Evolutionary conservation across 768 basidiomycete genomes (phyloP), one percentile per base, ranked within the genome.

Genomic region (Nidula microcarpa): DNA sequence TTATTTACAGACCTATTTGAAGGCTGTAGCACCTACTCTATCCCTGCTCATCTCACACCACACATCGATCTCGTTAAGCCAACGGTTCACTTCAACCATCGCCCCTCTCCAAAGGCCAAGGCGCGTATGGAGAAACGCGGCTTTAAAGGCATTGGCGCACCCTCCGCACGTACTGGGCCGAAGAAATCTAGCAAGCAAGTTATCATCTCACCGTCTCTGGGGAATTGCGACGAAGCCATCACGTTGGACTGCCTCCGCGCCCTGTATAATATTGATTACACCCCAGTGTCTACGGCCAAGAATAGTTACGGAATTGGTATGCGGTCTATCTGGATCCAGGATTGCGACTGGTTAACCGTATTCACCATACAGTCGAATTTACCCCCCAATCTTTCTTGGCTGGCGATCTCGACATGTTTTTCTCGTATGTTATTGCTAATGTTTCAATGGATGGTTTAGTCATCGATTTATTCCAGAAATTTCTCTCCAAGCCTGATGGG

Each of bases 61-160:
- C 76, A 79, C 46, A 63, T 81, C 47, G 78, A 74, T 47, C 55
- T 77, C 32, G 68, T 77, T 51, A 71, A 70, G n/a, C 75, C 75
- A 3, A 70, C 75, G 5, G 67, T 76, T 9, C 72, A 75, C 50
- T 75, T 77, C 57, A 70, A 72, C 53, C 65, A 68, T 54, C 60
- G 60, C 13, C 65, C 63, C 35, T 55, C 57, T 16, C 56, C 65
- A 1, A 59, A 58, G 36, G 47, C 47, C 10, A 37, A 18, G 14
- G 23, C 23, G 23, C 23, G 23, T 30, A 39, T 36, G 11, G 9
- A 16, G 11, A 41, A 57, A 17, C 39, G 43, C 6, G 34, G 43
- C 8, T 33, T 16, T 23, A 61, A 60, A 30, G 53, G 53, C 13
- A 47, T 51, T 10, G 53, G 33, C 11, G 55, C 17, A 52, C 59